phyloP scores from a whole-genome alignment of 2,329 filamentous ascomycete species.

The Ophiostoma piceae region DNA sequence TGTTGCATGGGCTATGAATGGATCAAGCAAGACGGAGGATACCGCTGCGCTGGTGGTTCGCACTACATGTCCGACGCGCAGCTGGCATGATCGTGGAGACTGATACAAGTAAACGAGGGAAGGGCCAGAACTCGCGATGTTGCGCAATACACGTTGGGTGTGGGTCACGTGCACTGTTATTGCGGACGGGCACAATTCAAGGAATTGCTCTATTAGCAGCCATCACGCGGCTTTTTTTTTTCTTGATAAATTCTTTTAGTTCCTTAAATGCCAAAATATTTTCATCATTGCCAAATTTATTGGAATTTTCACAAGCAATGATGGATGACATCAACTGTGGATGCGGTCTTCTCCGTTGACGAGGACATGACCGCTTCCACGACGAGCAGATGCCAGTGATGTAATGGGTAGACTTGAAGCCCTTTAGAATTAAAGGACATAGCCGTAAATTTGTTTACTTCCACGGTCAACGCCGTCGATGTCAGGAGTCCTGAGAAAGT shows the following conservation, averaged over 20 bases:
- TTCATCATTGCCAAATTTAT: no score
- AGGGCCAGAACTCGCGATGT: no score
- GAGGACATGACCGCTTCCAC: background rate
- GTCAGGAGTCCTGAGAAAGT: background rate
- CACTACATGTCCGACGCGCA: constrained; percentile 8
- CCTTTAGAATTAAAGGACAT: background rate
- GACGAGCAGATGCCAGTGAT: background rate
- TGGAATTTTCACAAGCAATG: background rate
- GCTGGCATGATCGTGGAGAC: background rate
- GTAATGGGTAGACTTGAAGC: background rate
- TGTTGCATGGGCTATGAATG: constrained; percentile 50
- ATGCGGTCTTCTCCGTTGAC: background rate
- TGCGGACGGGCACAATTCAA: no score
- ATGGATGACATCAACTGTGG: background rate
- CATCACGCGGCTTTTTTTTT: no score
- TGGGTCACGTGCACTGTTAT: no score
- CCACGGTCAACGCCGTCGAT: background rate
- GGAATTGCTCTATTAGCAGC: no score
- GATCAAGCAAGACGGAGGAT: constrained; percentile 5
- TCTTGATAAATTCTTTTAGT: background rate
- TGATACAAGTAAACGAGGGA: no score
- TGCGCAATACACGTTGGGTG: no score
- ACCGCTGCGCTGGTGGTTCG: constrained; percentile 15
- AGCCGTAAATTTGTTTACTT: background rate
- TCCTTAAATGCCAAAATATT: no score